Conservation (phyloP, 2,329 filamentous ascomycete species). For the Stachybotrys chartarum region DNA sequence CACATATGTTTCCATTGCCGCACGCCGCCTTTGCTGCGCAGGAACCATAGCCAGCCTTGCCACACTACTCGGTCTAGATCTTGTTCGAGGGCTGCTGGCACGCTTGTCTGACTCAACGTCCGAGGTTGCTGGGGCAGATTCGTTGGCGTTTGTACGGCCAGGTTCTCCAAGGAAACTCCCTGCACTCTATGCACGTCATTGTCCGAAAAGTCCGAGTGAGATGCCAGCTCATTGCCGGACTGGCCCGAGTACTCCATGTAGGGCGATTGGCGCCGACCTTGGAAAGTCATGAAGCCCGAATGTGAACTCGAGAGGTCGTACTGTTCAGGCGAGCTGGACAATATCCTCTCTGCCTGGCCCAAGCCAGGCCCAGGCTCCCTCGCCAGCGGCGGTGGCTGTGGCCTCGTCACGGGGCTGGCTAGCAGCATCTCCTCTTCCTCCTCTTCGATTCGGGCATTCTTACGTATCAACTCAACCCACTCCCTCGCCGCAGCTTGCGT, state of each 20-base stretch:
- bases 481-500: conserved; percentile 69
- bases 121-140: conserved; percentile 14
- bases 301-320: conserved; percentile 24
- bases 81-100: conserved; percentile 38
- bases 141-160: conserved; percentile 31
- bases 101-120: conserved; percentile 53
- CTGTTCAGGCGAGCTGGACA: conserved; percentile 56
- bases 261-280: conserved; percentile 50
- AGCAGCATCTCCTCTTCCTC: conserved; percentile 80
- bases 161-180: conserved; percentile 45
- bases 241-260: conserved; percentile 56
- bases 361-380: conserved; percentile 10
- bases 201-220: conserved; percentile 84
- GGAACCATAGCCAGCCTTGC: conserved; percentile 81
- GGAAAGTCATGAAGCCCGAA: conserved; percentile 22
- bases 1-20: conserved; percentile 93
- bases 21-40: conserved; percentile 76
- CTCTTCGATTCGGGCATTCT: conserved; percentile 76
- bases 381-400: conserved; percentile 28
- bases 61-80: conserved; percentile 87
- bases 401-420: conserved; percentile 54
- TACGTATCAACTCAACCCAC: conserved; percentile 79
- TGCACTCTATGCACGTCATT: conserved; percentile 42
- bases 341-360: conserved; percentile 31
- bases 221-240: conserved; percentile 61